phyloP scores from a whole-genome alignment of 2,329 filamentous ascomycete species.

The Sordariomycetes sp. region DNA sequence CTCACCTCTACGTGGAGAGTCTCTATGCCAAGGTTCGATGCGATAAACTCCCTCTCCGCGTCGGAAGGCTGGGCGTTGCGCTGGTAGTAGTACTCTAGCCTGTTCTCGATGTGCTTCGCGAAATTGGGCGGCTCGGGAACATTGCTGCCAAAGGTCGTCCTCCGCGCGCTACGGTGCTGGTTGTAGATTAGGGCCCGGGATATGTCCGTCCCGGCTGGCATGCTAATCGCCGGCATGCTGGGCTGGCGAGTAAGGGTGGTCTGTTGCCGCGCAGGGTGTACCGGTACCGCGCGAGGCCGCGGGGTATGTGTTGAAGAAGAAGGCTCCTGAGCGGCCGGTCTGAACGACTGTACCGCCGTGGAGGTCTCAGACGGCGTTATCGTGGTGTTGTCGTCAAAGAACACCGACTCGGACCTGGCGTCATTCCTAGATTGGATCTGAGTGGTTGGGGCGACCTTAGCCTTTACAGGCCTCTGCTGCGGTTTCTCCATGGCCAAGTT shows the following conservation, averaged over 20 bases:
- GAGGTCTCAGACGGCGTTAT: not conserved
- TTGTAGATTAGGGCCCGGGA: slow-evolving; percentile 29
- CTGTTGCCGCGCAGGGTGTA: slow-evolving; percentile 7
- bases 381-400: slow-evolving; percentile 4
- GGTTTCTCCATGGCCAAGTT: slow-evolving; percentile 27
- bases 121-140: slow-evolving; percentile 29
- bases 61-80: slow-evolving; percentile 31
- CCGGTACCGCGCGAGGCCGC: not conserved
- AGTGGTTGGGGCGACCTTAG: not conserved
- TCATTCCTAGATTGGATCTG: not conserved
- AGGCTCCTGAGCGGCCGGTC: not conserved
- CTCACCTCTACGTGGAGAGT: slow-evolving; percentile 33
- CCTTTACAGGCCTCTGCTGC: not conserved
- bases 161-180: slow-evolving; percentile 25
- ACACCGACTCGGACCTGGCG: not conserved
- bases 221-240: not conserved
- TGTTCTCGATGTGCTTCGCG: slow-evolving; percentile 31
- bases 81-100: slow-evolving; percentile 40
- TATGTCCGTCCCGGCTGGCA: slow-evolving; percentile 12
- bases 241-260: slow-evolving; percentile 9
- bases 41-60: slow-evolving; percentile 36
- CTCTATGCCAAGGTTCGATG: slow-evolving; percentile 39
- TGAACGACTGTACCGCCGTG: not conserved
- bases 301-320: not conserved
- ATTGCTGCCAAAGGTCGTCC: slow-evolving; percentile 21